Evolutionary conservation across 1,284 basidiomycete species (phyloP).

Genomic region (Marasmius tenuissimus): DNA sequence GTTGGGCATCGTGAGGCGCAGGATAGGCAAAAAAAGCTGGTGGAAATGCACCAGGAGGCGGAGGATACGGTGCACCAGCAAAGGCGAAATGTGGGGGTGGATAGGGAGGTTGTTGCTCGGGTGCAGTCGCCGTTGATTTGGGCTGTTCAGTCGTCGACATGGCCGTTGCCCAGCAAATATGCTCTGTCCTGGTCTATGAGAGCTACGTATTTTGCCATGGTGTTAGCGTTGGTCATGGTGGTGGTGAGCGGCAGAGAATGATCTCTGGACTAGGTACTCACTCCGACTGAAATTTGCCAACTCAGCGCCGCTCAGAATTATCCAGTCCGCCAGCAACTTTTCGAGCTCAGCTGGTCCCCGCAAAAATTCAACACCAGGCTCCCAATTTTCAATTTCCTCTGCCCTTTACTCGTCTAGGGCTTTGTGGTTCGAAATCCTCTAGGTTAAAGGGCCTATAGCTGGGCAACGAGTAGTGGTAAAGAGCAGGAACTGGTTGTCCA

Average conservation of each 20-base stretch:
- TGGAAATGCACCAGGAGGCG: conserved; percentile 16
- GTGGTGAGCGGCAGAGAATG: not conserved
- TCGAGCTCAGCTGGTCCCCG: conserved; percentile 10
- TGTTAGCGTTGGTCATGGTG: not conserved
- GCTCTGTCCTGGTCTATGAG: not conserved
- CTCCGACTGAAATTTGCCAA: conserved; percentile 12
- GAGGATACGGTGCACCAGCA: conserved; percentile 4
- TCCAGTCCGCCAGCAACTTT: conserved; percentile 8
- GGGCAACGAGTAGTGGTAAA: not conserved
- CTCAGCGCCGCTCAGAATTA: conserved; percentile 16
- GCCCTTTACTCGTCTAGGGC: not conserved
- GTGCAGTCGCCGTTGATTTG: conserved; percentile 4
- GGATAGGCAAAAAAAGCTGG: conserved; percentile 15
- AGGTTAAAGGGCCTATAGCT: not conserved
- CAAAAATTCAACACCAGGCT: not conserved
- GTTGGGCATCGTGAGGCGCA: conserved; percentile 10
- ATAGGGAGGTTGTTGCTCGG: conserved; percentile 6
- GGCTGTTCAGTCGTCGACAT: conserved; percentile 14
- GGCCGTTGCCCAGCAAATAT: not conserved
- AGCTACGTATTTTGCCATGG: not conserved
- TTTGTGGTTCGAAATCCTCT: not conserved
- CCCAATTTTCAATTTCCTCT: not conserved
- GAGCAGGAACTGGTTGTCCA: not conserved
- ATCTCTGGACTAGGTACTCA: conserved; percentile 3
- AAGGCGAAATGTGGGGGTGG: conserved; percentile 3